Conservation (phyloP, 78 protist species). For the Cavenderia fasciculata region DNA sequence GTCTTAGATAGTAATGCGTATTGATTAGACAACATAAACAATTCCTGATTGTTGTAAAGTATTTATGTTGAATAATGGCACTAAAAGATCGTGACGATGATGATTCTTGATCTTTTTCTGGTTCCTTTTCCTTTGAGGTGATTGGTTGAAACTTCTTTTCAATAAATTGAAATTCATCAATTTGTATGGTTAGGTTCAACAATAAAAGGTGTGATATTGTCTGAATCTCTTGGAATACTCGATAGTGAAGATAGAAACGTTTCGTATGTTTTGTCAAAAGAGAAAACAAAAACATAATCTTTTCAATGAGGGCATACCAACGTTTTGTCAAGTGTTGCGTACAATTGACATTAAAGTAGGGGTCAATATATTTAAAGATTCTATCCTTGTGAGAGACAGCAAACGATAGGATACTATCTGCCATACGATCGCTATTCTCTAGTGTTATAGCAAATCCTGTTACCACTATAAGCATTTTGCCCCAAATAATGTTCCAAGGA, state of each 20-base stretch:
- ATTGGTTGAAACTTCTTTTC: conserved; percentile 39
- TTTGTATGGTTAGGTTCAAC: neutral
- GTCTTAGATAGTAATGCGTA: neutral
- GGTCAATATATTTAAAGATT: conserved; percentile 24
- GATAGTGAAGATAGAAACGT: conserved; percentile 21
- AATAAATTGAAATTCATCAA: conserved; percentile 16
- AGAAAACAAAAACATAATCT: conserved; percentile 2
- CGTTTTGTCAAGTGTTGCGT: conserved; percentile 12
- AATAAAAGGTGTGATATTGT: neutral
- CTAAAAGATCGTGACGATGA: no score
- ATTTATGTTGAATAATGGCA: no score
- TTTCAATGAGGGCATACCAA: conserved; percentile 28
- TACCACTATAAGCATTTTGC: neutral
- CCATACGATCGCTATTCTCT: conserved; percentile 1
- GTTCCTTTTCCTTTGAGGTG: conserved; percentile 32
- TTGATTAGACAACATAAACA: neutral
- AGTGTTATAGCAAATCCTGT: conserved; percentile 12
- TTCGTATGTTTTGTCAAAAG: conserved; percentile 39
- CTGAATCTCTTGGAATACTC: conserved; percentile 10
- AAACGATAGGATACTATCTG: conserved; percentile 33
- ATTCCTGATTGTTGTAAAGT: neutral
- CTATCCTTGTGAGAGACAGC: conserved; percentile 51
- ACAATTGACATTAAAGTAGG: neutral
- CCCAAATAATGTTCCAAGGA: conserved; percentile 45
- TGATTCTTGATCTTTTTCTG: neutral